These are phyloP conservation scores for Primulina eburnea DNA, from an alignment of 257 asterid species.

Conservation along the genomic window DNA sequence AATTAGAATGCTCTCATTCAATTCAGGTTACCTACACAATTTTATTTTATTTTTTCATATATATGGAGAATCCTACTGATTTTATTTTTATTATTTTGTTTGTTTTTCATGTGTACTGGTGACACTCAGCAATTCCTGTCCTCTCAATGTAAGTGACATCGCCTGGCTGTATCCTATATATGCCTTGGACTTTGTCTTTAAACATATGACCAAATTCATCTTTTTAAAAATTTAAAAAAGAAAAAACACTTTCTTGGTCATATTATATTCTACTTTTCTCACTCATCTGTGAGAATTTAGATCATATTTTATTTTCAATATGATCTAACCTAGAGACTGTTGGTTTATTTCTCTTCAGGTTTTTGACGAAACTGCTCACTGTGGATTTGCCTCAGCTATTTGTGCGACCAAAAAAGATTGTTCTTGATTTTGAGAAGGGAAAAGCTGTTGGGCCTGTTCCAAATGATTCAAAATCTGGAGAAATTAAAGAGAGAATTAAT, in stretches of 20 bases:
- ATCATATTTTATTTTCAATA: neutral
- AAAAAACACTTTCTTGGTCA: neutral
- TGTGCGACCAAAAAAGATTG: conserved; percentile 95
- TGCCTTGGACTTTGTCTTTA: conserved; percentile 2
- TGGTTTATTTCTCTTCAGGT: conserved; percentile 47
- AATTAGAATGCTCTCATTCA: neutral
- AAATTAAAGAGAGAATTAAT: conserved; percentile 74
- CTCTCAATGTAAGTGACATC: conserved; percentile 80
- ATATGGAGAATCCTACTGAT: conserved; percentile 23
- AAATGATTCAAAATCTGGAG: conserved; percentile 50
- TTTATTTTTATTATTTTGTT: conserved; percentile 27
- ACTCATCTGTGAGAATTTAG: neutral
- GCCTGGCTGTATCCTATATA: conserved; percentile 13
- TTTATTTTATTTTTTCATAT: conserved; percentile 14
- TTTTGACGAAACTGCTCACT: conserved; percentile 81
- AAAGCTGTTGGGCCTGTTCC: conserved; percentile 68
- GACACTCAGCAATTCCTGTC: conserved; percentile 86
- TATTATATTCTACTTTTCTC: neutral
- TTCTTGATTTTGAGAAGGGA: conserved; percentile 83
- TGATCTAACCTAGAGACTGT: neutral
- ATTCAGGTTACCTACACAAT: conserved; percentile 14
- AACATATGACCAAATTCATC: neutral
- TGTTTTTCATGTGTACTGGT: conserved; percentile 28
- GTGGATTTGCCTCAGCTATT: conserved; percentile 91
- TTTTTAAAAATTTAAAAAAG: neutral